These are phyloP conservation scores for Polyporus tsugae DNA, from an alignment of 1,284 basidiomycete genomes.

Conservation along the genomic window DNA sequence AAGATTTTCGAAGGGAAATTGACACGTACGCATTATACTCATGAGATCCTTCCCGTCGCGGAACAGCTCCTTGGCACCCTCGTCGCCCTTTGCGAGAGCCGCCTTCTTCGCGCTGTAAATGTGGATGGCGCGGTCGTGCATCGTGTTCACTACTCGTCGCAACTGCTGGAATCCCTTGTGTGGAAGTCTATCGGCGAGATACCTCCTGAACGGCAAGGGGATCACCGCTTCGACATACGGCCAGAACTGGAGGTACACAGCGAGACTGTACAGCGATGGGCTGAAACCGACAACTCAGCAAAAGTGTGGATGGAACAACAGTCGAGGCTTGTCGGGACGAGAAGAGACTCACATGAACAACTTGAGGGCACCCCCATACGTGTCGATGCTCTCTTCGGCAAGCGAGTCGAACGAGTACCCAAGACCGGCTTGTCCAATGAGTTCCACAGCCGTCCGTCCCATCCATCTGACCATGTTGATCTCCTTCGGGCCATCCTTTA, in stretches of 20 bases:
- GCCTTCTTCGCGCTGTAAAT: conserved; percentile 33
- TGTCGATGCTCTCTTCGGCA: conserved; percentile 19
- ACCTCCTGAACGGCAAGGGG: conserved; percentile 12
- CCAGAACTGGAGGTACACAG: conserved; percentile 20
- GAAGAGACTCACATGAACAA: conserved; percentile 15
- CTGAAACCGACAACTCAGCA: neutral
- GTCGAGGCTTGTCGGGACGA: too few species aligned
- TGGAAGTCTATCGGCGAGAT: conserved; percentile 19
- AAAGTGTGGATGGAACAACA: too few species aligned
- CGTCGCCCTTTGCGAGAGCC: conserved; percentile 28
- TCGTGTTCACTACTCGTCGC: conserved; percentile 21
- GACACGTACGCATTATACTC: conserved; percentile 34
- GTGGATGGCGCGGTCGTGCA: conserved; percentile 26
- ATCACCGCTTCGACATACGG: conserved; percentile 19
- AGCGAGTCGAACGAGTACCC: conserved; percentile 34
- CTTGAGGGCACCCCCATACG: conserved; percentile 23
- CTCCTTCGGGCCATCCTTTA: conserved; percentile 18
- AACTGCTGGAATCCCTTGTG: conserved; percentile 20
- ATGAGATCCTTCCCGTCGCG: conserved; percentile 37
- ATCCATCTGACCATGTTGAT: conserved; percentile 32
- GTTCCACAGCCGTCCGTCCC: conserved; percentile 32
- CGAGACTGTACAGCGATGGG: conserved; percentile 11
- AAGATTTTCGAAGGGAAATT: too few species aligned
- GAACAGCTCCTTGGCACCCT: conserved; percentile 27
- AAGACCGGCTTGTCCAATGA: conserved; percentile 33